Evolutionary conservation across 2,329 filamentous ascomycete genomes (phyloP).

Genomic region (Botryotinia narcissicola): DNA sequence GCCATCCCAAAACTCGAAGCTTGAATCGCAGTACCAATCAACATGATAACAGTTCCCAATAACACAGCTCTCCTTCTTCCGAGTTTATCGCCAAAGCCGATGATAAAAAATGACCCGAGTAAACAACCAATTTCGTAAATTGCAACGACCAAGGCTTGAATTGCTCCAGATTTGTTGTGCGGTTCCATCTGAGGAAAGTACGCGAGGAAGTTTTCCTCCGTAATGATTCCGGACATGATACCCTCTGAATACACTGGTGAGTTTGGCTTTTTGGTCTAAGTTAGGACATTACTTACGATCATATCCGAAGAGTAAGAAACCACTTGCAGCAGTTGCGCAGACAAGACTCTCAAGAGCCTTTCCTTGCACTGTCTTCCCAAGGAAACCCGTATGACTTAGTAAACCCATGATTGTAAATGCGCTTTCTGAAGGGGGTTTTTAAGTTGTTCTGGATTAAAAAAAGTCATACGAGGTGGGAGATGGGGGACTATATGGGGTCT

Average conservation of each 20-base stretch:
- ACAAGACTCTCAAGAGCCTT: slow-evolving; percentile 20
- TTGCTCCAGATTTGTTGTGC: slow-evolving; percentile 29
- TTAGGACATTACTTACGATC: slow-evolving; percentile 16
- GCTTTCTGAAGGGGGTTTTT: not conserved
- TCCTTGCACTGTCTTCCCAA: slow-evolving; percentile 15
- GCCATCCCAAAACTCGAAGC: slow-evolving; percentile 45
- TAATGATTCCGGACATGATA: slow-evolving; percentile 42
- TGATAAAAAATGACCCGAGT: slow-evolving; percentile 54
- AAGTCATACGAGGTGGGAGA: slow-evolving; percentile 10
- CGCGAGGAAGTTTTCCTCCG: slow-evolving; percentile 48
- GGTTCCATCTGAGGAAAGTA: slow-evolving; percentile 28
- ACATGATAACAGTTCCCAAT: slow-evolving; percentile 55
- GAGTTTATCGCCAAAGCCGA: slow-evolving; percentile 55
- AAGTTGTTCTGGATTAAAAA: not conserved
- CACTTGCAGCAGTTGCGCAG: slow-evolving; percentile 20
- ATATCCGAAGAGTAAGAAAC: slow-evolving; percentile 24
- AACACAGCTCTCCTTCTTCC: slow-evolving; percentile 58
- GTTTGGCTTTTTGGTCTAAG: not conserved
- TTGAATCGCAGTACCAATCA: slow-evolving; percentile 51
- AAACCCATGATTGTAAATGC: slow-evolving; percentile 13
- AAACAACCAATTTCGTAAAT: slow-evolving; percentile 61
- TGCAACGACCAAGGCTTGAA: slow-evolving; percentile 52
- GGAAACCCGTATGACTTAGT: slow-evolving; percentile 20
- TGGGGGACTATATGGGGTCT: slow-evolving; percentile 16
- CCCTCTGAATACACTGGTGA: slow-evolving; percentile 10